Evolutionary conservation across 2,329 filamentous ascomycete species (phyloP).

Genomic region (Neonectria faginata): DNA sequence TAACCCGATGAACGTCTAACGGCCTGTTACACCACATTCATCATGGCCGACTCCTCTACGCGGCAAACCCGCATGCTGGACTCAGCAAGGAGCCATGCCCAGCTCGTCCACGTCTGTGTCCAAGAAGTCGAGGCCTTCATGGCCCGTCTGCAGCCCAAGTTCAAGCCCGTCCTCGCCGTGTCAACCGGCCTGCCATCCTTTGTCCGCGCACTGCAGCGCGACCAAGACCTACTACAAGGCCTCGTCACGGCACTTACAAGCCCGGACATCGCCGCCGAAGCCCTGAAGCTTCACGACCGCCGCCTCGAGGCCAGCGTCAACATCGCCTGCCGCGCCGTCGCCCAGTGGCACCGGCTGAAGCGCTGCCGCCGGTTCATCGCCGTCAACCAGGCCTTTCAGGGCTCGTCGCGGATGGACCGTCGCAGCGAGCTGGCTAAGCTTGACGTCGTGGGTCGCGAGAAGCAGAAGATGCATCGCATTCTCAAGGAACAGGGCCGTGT

Average conservation of each 20-base stretch:
- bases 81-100: constrained; percentile 23
- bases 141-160: constrained; percentile 12
- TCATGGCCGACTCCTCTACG: constrained; percentile 11
- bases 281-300: constrained; percentile 28
- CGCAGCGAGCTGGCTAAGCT: constrained; percentile 40
- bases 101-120: constrained; percentile 16
- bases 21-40: neutral
- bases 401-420: constrained; percentile 45
- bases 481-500: constrained; percentile 51
- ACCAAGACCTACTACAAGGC: constrained; percentile 28
- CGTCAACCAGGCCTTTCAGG: constrained; percentile 50
- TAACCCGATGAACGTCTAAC: neutral
- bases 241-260: constrained; percentile 27
- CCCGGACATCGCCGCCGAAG: constrained; percentile 17
- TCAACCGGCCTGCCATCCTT: constrained; percentile 41
- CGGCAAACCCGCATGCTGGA: constrained; percentile 34
- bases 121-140: constrained; percentile 23
- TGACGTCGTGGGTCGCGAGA: constrained; percentile 41
- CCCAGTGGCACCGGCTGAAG: constrained; percentile 51
- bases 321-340: constrained; percentile 35
- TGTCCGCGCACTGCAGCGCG: constrained; percentile 36
- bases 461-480: constrained; percentile 46
- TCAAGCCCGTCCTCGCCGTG: constrained; percentile 3
- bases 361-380: constrained; percentile 47
- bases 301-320: constrained; percentile 44